Base-by-base conservation (phyloP, 1,284 basidiomycete genomes). In the Cutaneotrichosporon sp. region DNA sequence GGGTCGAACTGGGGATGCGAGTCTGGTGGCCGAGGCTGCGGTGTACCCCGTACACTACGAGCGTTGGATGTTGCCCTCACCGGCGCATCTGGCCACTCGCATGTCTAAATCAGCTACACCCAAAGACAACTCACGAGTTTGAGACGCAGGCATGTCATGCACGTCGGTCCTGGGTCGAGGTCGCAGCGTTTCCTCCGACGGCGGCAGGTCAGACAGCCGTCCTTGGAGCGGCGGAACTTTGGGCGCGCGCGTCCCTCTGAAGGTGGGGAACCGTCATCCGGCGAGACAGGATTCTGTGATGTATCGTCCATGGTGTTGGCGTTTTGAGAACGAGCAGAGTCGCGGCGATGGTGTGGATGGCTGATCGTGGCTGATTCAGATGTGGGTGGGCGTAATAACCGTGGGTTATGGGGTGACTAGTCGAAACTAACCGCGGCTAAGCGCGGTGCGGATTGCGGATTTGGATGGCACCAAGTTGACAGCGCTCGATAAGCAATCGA, bases 191-290 rank as follows among this genome's bases (percentile, higher is more conserved):
- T 53, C 31, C 51, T 11, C 31, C 51, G 51, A 13, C 51, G 51
- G 30, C 51, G 51, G 51, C 51, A 53, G 31, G 51, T 53, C 5
- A 53, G 51, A 18, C 51, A 53, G 7, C 51, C 51, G 31, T 53
- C 51, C 51, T 53, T 53, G 31, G 51, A 53, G 26, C 51, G 30
- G 26, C 51, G 30, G 51, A 53, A 53, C 51, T 53, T 53, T 21
- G 51, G 14, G 51, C 51, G 51, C 51, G 30, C 18, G 26, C 49
- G 18, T 5, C 18, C 18, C 51, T 31, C 30, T 30, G 51, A 9
- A 31, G 18, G 9, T 10, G 51, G 51, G 18, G 51, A 53, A 2
- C 18, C 13, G 21, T 30, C 9, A 4, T 16, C 21, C 49, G 51
- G 14, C 13, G 51, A 53, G 18, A 18, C 7, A 5, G 31, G 8